A percentile compares a stretch with the other conserved stretches of the same genome.
Conservation (phyloP, 23 red algal genomes). For the Gracilaria caudata region DNA sequence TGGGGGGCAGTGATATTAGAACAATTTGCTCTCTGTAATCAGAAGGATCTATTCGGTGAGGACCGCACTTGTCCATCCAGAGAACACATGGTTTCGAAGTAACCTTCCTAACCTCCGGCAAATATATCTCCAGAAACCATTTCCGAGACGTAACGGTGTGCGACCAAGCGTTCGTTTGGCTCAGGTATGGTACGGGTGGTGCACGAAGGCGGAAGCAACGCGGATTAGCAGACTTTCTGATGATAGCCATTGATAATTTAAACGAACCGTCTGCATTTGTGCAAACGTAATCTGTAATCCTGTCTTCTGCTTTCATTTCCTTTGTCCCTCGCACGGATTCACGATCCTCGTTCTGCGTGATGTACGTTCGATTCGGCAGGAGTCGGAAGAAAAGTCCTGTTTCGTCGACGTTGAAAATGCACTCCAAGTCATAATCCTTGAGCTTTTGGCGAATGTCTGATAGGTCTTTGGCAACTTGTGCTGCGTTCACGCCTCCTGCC, state of each 20-base stretch:
- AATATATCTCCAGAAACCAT: constrained; percentile 15
- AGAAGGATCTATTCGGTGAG: neutral
- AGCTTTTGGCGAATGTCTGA: no score
- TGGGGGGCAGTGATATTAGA: neutral
- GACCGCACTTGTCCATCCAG: neutral
- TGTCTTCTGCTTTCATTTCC: no score
- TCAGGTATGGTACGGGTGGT: constrained; percentile 23
- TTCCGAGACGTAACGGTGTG: neutral
- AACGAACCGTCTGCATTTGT: constrained; percentile 7
- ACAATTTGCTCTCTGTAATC: neutral
- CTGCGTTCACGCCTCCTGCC: neutral
- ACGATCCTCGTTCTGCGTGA: no score
- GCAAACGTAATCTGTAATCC: constrained; percentile 21
- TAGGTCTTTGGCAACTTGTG: no score
- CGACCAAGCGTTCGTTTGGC: constrained; percentile 33
- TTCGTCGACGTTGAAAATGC: no score
- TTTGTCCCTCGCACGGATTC: no score
- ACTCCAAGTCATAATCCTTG: no score
- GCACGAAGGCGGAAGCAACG: constrained; percentile 19
- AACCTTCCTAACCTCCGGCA: neutral
- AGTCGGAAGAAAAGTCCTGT: no score
- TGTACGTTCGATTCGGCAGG: no score
- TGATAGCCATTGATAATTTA: constrained; percentile 38
- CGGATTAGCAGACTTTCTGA: no score
- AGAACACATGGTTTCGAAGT: neutral